Evolutionary conservation across 2,329 filamentous ascomycete species (phyloP), one percentile per base, ranked within the genome.

Genomic region (Fusarium sp.): DNA sequence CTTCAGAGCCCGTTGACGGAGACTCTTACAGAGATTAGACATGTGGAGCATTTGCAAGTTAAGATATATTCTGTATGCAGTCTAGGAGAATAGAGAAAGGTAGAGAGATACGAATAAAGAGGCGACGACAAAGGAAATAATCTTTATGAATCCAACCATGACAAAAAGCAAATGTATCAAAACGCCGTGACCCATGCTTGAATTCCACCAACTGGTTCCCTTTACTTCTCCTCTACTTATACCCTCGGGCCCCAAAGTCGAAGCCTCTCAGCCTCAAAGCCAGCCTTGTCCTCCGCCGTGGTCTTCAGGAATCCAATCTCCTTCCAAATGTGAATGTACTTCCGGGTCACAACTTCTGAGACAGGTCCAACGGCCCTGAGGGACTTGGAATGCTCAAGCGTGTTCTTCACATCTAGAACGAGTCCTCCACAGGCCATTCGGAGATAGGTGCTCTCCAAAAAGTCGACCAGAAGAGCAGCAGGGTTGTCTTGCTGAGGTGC

Each of bases 261-360:
- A 25, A 33, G 14, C 8, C 71, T 59, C 10, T 74, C 71, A 31
- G 71, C 68, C 9, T 74, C 71, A 22, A 73, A 73, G 0, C 71
- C 67, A 1, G 71, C 71, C 31, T 65, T 73, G 0, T 74, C 71
- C 47, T 74, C 71, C 0, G n/a, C 68, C 1, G 71, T 74, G 0
- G 71, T 65, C 64, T 75, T 76, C 31, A 77, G 50, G 10, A 76
- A 76, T 1, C 74, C 74, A 66, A 76, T 76, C 36, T 77, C 74
- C 38, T 68, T 76, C 74, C 74, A 76, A 1, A 77, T 77, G 8
- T 76, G 74, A 1, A 76, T 76, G 3, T 76, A 76, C 67, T 77
- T 76, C n/a, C 74, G 65, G 4, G 66, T 67, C 1, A 76, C 63
- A 0, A 47, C 69, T 16, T 74, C 74, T 0, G 69, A 65, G 11